phyloP scores from a whole-genome alignment of 2,329 filamentous ascomycete genomes.

The Penicillium aurantiogriseum region DNA sequence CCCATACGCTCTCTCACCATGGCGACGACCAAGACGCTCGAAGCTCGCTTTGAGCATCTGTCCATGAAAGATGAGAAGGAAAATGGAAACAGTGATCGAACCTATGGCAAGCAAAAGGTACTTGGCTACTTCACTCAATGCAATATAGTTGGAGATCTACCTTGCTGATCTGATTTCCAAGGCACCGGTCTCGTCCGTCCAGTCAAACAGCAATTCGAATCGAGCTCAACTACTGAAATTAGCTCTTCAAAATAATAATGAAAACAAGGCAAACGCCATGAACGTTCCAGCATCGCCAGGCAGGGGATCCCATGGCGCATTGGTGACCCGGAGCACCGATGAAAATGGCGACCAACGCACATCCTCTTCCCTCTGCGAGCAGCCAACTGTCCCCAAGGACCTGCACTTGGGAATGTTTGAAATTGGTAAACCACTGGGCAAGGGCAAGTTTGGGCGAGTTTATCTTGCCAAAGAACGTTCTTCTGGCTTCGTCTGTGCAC shows the following conservation, averaged over 20 bases:
- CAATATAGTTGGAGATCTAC: not conserved
- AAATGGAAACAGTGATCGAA: slow-evolving; percentile 52
- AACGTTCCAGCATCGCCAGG: slow-evolving; percentile 59
- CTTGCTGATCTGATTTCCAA: slow-evolving; percentile 30
- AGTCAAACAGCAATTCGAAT: slow-evolving; percentile 53
- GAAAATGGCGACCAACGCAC: slow-evolving; percentile 38
- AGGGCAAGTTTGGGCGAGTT: slow-evolving; percentile 83
- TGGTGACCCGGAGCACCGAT: slow-evolving; percentile 48
- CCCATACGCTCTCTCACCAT: slow-evolving; percentile 45
- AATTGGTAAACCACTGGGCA: slow-evolving; percentile 80
- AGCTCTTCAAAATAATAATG: slow-evolving; percentile 74
- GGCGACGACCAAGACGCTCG: slow-evolving; percentile 74
- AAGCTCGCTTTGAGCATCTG: slow-evolving; percentile 85
- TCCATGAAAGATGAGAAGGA: slow-evolving; percentile 88
- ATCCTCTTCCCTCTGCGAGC: slow-evolving; percentile 53
- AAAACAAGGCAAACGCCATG: slow-evolving; percentile 56
- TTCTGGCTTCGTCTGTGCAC: slow-evolving; percentile 77
- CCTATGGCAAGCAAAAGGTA: slow-evolving; percentile 77
- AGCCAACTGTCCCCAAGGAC: slow-evolving; percentile 54
- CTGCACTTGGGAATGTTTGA: slow-evolving; percentile 95
- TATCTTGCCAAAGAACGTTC: slow-evolving; percentile 79
- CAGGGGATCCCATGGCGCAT: slow-evolving; percentile 55
- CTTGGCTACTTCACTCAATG: slow-evolving; percentile 18
- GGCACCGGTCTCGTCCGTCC: slow-evolving; percentile 48
- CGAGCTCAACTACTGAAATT: slow-evolving; percentile 84